These are phyloP conservation scores for Pseudocercospora fijiensis DNA, from an alignment of 2,329 filamentous ascomycete species.

Conservation along the genomic window DNA sequence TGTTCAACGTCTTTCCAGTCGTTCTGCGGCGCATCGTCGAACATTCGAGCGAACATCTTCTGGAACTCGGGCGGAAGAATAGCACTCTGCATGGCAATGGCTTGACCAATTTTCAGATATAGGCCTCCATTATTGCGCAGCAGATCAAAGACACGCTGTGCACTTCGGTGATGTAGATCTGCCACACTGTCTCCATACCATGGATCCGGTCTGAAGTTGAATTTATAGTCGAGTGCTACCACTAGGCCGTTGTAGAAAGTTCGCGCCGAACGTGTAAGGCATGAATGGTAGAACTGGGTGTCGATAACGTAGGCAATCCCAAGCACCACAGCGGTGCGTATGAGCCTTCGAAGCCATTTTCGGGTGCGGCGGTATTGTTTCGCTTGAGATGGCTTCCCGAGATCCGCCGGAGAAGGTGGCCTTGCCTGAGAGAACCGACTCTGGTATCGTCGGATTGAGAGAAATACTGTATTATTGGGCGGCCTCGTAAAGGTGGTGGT, in stretches of 20 bases:
- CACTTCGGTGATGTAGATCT: constrained; percentile 79
- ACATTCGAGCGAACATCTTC: constrained; percentile 94
- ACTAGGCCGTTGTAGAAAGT: constrained; percentile 79
- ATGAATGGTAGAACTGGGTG: constrained; percentile 72
- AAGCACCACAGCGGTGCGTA: constrained; percentile 59
- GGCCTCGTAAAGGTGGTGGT: background rate
- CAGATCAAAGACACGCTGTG: constrained; percentile 76
- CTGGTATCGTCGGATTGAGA: constrained; percentile 25
- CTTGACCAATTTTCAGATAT: constrained; percentile 97
- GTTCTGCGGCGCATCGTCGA: constrained; percentile 95
- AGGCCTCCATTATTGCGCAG: constrained; percentile 84
- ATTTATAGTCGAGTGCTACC: constrained; percentile 89
- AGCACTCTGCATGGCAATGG: constrained; percentile 96
- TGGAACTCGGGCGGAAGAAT: constrained; percentile 92
- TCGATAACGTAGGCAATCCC: constrained; percentile 69
- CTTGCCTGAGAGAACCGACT: constrained; percentile 45
- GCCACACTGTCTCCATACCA: constrained; percentile 69
- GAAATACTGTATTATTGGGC: background rate
- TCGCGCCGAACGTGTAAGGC: constrained; percentile 71
- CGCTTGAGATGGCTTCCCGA: constrained; percentile 69
- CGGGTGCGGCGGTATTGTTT: constrained; percentile 69
- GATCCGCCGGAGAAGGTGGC: constrained; percentile 74
- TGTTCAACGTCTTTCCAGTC: constrained; percentile 79
- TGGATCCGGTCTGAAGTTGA: constrained; percentile 86
- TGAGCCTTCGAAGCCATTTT: constrained; percentile 74